Percentiles rank a stretch among this genome's conserved stretches.
These are phyloP conservation scores for Aspergillus panamensis DNA, from an alignment of 495 filamentous ascomycete genomes.

Conservation along the genomic window DNA sequence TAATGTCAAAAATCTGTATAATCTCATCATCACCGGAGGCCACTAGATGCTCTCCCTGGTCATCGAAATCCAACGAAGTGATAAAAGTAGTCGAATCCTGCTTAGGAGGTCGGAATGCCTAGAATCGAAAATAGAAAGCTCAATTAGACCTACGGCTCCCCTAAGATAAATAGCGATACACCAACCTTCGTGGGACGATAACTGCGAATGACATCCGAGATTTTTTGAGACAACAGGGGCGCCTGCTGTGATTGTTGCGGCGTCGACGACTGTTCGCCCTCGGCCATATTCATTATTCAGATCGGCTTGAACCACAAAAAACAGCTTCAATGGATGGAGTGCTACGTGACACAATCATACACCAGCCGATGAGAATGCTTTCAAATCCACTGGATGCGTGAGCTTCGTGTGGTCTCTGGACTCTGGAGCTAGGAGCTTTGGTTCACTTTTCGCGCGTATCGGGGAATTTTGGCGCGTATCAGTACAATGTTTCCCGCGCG, in stretches of 20 bases:
- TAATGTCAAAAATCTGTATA: conserved; percentile 90
- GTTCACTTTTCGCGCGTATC: background rate
- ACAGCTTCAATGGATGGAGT: background rate
- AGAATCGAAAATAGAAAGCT: background rate
- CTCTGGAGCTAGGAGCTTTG: background rate
- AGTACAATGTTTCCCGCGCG: background rate
- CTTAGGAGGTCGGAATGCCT: conserved; percentile 42
- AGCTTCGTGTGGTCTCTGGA: background rate
- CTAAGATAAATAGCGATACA: background rate
- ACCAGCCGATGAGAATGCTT: background rate
- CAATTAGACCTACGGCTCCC: conserved; percentile 14
- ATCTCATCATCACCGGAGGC: conserved; percentile 87
- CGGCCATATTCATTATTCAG: conserved; percentile 29
- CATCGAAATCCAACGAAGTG: conserved; percentile 91
- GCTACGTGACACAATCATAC: background rate
- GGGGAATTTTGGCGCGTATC: conserved; percentile 12
- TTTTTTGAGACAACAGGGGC: conserved; percentile 37
- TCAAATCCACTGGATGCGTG: background rate
- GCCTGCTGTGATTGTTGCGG: conserved; percentile 25
- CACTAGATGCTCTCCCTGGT: conserved; percentile 84
- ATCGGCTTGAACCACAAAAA: background rate
- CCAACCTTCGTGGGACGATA: conserved; percentile 48
- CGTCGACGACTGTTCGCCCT: conserved; percentile 28
- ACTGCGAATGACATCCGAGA: conserved; percentile 46
- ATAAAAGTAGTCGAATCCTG: conserved; percentile 38